Evolutionary conservation across 495 filamentous ascomycete species (phyloP), one percentile per base, ranked within the genome.

Genomic region (Penicillium paradoxum): DNA sequence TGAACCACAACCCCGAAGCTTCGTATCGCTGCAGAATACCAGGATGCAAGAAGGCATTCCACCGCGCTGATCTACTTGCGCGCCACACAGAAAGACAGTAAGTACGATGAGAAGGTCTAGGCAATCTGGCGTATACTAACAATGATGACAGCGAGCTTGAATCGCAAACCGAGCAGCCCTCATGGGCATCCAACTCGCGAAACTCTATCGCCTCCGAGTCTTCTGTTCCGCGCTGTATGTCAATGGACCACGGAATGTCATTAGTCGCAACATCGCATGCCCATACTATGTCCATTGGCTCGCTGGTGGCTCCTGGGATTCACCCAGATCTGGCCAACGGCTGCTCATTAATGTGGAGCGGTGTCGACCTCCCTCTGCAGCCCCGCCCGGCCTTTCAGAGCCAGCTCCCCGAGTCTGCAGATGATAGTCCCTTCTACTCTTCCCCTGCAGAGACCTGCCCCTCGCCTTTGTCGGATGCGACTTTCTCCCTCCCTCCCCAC

Each of bases 1-100:
- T 91, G 44, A 91, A 91, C 66, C 90, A 96, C 72, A 83, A 84
- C 61, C 79, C 80, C 17, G 75, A 83, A 53, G 84, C 88, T 27
- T 74, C 81, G 10, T 85, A 79, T 58, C 77, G 77, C 24, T 95
- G 90, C 67, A 76, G 79, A 7, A 76, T 83, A 43, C 69, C 77
- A 33, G 79, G 81, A 38, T 96, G 91, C 69, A 83, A 83, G 15
- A 89, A 85, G 65, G 79, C 83, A 11, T 96, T 96, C 65, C 86
- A 90, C 60, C 82, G 91, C 29, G 74, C 82, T 13, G 91, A 96
- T 69, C 71, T 96, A 21, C 76, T 95, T 25, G 74, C 79, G 24
- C 83, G 91, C 45, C 91, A 96, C 65, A 78, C 85, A 64, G 87
- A 90, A 61, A 82, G 86, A 79, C 89, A 92, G 89, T 92, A 70